These are phyloP conservation scores for Teunomyces aglyptinius DNA, from an alignment of 805 yeast genomes.

Conservation along the genomic window DNA sequence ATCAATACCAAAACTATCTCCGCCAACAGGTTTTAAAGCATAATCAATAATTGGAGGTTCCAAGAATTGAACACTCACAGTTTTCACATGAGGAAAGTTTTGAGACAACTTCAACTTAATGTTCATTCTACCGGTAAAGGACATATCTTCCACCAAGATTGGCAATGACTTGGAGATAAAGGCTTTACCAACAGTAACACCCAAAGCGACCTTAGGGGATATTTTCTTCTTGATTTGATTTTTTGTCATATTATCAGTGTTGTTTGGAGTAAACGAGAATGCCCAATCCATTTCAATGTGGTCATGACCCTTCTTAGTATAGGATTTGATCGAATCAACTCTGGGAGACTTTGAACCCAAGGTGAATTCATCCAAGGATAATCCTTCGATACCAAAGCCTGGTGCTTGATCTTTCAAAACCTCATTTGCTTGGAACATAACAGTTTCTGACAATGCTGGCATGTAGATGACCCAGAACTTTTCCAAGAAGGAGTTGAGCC, in stretches of 20 bases:
- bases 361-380: conserved; percentile 73
- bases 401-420: conserved; percentile 70
- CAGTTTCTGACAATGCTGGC: conserved; percentile 81
- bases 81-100: conserved; percentile 74
- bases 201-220: conserved; percentile 78
- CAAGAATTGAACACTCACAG: conserved; percentile 67
- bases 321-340: conserved; percentile 68
- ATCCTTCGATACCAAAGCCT: conserved; percentile 76
- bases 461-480: conserved; percentile 87
- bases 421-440: conserved; percentile 66
- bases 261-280: conserved; percentile 77
- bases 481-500: conserved; percentile 74
- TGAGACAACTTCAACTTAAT: conserved; percentile 60
- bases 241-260: conserved; percentile 80
- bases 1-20: conserved; percentile 84
- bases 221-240: conserved; percentile 66
- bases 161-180: conserved; percentile 74
- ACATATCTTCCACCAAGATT: conserved; percentile 78
- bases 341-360: conserved; percentile 80
- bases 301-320: conserved; percentile 65
- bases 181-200: conserved; percentile 79
- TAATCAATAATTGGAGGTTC: conserved; percentile 80
- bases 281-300: conserved; percentile 82
- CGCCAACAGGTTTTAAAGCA: conserved; percentile 82
- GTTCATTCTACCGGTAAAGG: conserved; percentile 66